Evolutionary conservation across 805 yeast species (phyloP).

Genomic region (Nakazawaea wickerhamii): DNA sequence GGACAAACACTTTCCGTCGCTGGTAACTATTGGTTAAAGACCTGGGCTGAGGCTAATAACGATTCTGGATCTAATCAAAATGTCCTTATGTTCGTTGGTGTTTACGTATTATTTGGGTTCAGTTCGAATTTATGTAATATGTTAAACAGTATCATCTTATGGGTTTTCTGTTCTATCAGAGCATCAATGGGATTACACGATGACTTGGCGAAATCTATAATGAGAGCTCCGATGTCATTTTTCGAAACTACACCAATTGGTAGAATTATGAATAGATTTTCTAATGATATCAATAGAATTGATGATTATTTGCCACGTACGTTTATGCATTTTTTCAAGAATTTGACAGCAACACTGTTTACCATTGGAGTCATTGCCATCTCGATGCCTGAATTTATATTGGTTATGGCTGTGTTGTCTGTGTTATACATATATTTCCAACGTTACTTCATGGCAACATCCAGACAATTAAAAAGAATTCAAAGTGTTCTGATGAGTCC

Average conservation of each 20-base stretch:
- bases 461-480: slow-evolving; percentile 77
- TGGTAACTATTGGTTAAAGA: slow-evolving; percentile 89
- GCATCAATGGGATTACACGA: slow-evolving; percentile 77
- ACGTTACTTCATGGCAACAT: slow-evolving; percentile 68
- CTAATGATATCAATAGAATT: slow-evolving; percentile 84
- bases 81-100: slow-evolving; percentile 40
- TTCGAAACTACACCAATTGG: slow-evolving; percentile 97
- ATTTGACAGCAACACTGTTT: slow-evolving; percentile 58
- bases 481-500: slow-evolving; percentile 80
- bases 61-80: slow-evolving; percentile 36
- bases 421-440: slow-evolving; percentile 66
- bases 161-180: slow-evolving; percentile 67
- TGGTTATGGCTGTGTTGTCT: slow-evolving; percentile 66
- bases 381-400: slow-evolving; percentile 83
- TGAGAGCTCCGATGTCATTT: slow-evolving; percentile 91
- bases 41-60: slow-evolving; percentile 73
- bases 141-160: slow-evolving; percentile 40
- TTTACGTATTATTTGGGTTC: slow-evolving; percentile 54
- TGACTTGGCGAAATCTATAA: slow-evolving; percentile 62
- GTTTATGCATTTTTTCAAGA: slow-evolving; percentile 61
- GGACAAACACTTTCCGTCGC: slow-evolving; percentile 37
- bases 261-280: slow-evolving; percentile 82
- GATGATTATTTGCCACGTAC: slow-evolving; percentile 75
- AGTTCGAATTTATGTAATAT: slow-evolving; percentile 44
- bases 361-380: slow-evolving; percentile 75